phyloP scores from a whole-genome alignment of 768 basidiomycete species.

The Rickenella mellea region DNA sequence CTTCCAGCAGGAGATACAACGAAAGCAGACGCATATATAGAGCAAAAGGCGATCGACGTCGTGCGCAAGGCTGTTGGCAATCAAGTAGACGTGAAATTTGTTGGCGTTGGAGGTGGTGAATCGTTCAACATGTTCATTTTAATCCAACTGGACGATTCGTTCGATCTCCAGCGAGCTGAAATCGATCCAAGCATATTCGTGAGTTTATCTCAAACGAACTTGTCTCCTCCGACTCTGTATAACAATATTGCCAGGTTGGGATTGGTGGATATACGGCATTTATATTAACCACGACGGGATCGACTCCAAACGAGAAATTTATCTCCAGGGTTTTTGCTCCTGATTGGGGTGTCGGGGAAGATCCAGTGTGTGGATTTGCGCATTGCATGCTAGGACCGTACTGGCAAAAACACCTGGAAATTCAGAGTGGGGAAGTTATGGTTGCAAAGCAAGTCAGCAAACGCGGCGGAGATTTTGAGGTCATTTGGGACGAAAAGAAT shows the following conservation, averaged over 20 bases:
- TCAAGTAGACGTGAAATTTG: constrained; percentile 10
- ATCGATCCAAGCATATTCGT: constrained; percentile 13
- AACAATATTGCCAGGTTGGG: neutral
- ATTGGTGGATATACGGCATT: constrained; percentile 7
- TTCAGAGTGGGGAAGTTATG: neutral
- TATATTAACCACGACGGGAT: constrained; percentile 12
- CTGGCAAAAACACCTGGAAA: constrained; percentile 11
- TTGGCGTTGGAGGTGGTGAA: constrained; percentile 4
- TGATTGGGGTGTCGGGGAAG: constrained; percentile 14
- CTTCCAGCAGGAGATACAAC: constrained; percentile 12
- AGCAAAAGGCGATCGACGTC: neutral
- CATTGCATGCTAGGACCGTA: constrained; percentile 18
- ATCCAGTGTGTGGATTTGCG: constrained; percentile 24
- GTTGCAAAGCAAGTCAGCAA: neutral
- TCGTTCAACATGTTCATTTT: constrained; percentile 10
- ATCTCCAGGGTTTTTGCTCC: constrained; percentile 21
- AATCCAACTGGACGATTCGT: constrained; percentile 13
- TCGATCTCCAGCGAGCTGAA: constrained; percentile 10
- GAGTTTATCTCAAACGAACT: constrained; percentile 7
- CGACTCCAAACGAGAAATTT: constrained; percentile 9
- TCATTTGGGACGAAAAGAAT: neutral
- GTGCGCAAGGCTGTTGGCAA: constrained; percentile 6
- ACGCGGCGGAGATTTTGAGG: neutral
- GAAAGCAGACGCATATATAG: constrained; percentile 3
- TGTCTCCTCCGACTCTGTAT: too few relatives aligned